These are phyloP conservation scores for Fusarium humuli DNA, from an alignment of 2,329 filamentous ascomycete species.

Conservation along the genomic window DNA sequence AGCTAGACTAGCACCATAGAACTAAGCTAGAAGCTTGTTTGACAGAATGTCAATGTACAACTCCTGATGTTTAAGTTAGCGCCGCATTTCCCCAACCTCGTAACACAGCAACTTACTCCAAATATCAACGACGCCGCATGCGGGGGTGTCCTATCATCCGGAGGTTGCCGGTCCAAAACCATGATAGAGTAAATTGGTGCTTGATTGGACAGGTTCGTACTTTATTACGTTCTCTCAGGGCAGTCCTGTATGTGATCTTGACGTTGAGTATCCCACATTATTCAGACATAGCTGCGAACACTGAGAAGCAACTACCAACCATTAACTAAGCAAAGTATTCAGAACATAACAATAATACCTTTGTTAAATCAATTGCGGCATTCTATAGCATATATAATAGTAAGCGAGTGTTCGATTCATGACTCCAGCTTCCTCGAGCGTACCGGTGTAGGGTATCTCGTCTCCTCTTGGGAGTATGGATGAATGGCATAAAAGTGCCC, in stretches of 20 bases:
- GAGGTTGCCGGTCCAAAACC: neutral
- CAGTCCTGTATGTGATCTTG: neutral
- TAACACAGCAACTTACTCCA: neutral
- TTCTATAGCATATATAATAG: too few relatives aligned
- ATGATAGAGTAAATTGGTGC: neutral
- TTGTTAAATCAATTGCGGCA: neutral
- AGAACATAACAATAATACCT: neutral
- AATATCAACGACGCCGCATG: neutral
- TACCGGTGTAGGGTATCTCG: neutral
- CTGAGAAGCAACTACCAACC: neutral
- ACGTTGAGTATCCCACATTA: neutral
- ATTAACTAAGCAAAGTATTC: neutral
- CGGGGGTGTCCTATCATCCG: slow-evolving; percentile 1
- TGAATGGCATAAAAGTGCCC: neutral
- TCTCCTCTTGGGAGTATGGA: neutral
- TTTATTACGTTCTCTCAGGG: neutral
- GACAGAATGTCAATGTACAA: neutral
- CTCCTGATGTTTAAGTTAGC: neutral
- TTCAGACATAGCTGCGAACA: neutral
- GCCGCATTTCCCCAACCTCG: slow-evolving; percentile 16
- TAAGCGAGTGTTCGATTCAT: neutral
- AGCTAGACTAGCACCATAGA: neutral
- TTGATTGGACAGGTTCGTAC: neutral
- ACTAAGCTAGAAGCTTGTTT: neutral
- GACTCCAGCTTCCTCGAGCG: neutral